A percentile compares a stretch with the other conserved stretches of the same genome.
Conservation (phyloP, 495 filamentous ascomycete species). For the Pseudotulostoma volvatum region DNA sequence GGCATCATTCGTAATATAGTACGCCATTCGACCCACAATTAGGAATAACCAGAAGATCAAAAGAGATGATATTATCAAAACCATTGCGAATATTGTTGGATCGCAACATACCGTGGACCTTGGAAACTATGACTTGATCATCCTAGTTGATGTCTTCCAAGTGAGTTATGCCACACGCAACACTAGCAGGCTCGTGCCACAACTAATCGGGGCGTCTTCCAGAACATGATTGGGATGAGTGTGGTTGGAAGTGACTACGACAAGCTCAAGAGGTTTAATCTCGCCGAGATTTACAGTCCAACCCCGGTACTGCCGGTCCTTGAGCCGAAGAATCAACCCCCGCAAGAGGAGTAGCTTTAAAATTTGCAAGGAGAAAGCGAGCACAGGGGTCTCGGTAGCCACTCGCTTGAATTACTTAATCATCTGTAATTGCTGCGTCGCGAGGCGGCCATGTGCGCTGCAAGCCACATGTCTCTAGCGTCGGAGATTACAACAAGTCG, state of each 20-base stretch:
- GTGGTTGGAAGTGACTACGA: slow-evolving; percentile 57
- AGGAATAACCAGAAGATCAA: slow-evolving; percentile 63
- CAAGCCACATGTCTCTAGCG: too few species aligned
- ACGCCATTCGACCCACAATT: slow-evolving; percentile 74
- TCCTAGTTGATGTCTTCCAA: slow-evolving; percentile 80
- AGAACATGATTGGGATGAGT: slow-evolving; percentile 70
- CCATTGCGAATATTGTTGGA: slow-evolving; percentile 53
- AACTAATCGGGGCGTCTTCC: too few species aligned
- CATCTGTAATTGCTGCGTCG: too few species aligned
- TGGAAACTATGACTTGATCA: slow-evolving; percentile 61
- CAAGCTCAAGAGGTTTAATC: slow-evolving; percentile 51
- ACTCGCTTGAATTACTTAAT: too few species aligned
- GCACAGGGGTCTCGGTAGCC: too few species aligned
- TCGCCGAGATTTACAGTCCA: slow-evolving; percentile 47
- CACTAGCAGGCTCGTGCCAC: too few species aligned
- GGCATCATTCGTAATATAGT: too few species aligned
- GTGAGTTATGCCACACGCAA: too few species aligned
- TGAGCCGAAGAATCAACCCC: neutral
- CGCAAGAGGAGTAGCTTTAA: too few species aligned
- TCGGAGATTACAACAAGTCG: too few species aligned
- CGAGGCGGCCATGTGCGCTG: too few species aligned
- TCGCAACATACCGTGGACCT: slow-evolving; percentile 68
- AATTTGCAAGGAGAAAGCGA: too few species aligned
- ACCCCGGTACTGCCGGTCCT: slow-evolving; percentile 7
- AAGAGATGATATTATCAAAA: slow-evolving; percentile 61